These are phyloP conservation scores for Metschnikowia picachoensis DNA, from an alignment of 805 yeast genomes.

Conservation along the genomic window DNA sequence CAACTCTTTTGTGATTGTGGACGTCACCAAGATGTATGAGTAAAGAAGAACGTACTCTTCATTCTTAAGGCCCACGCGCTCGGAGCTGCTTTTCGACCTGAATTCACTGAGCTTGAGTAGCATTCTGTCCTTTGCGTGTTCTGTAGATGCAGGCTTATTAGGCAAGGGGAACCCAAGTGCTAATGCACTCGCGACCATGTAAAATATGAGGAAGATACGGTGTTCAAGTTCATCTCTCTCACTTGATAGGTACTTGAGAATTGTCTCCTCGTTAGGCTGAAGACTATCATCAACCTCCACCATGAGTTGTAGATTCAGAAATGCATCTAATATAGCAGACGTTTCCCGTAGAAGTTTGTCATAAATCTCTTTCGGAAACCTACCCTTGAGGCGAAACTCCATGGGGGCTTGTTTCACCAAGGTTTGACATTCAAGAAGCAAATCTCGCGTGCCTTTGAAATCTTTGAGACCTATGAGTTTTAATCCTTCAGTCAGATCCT, in stretches of 20 bases:
- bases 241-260: conserved; percentile 48
- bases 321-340: conserved; percentile 65
- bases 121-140: conserved; percentile 67
- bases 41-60: conserved; percentile 77
- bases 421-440: conserved; percentile 57
- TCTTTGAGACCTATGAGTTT: conserved; percentile 42
- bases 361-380: conserved; percentile 56
- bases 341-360: conserved; percentile 50
- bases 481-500: conserved; percentile 19
- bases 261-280: conserved; percentile 49
- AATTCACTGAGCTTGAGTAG: conserved; percentile 61
- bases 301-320: conserved; percentile 68
- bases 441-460: conserved; percentile 44
- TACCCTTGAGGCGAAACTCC: conserved; percentile 72
- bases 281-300: conserved; percentile 59
- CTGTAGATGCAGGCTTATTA: conserved; percentile 70
- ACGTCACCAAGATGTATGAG: conserved; percentile 68
- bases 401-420: conserved; percentile 67
- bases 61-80: conserved; percentile 41
- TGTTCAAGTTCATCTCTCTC: conserved; percentile 71
- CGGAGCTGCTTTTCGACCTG: conserved; percentile 28
- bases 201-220: conserved; percentile 69
- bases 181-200: conserved; percentile 74
- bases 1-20: conserved; percentile 62
- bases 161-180: conserved; percentile 76